Percentiles rank a stretch among this genome's conserved stretches.
phyloP scores from a whole-genome alignment of 2,329 filamentous ascomycete genomes.

The Salinomyces thailandicus region DNA sequence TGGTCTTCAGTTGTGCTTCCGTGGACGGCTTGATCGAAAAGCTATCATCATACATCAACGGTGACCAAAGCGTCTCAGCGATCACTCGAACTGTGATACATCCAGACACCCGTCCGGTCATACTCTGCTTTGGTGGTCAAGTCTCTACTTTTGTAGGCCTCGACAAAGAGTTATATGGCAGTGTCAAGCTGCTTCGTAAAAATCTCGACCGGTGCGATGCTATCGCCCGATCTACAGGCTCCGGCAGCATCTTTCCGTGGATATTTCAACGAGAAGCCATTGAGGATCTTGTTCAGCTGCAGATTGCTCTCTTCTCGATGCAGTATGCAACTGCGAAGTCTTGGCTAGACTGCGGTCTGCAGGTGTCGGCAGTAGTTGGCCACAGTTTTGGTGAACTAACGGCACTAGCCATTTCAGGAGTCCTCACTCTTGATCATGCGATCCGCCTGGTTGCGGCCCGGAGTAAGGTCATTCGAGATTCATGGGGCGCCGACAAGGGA shows the following conservation, averaged over 20 bases:
- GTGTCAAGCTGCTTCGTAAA: background rate
- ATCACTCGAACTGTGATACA: background rate
- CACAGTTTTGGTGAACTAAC: conserved; percentile 2
- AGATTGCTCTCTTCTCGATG: background rate
- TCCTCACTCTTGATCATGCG: background rate
- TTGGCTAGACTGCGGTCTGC: conserved; percentile 1
- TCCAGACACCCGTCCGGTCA: background rate
- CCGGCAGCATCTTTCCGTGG: background rate
- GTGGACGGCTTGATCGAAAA: background rate
- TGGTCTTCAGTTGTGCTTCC: background rate
- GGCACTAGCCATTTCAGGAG: background rate
- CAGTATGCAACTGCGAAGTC: conserved; percentile 1
- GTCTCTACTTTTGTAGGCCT: background rate
- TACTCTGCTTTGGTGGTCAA: conserved; percentile 1
- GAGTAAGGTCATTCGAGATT: background rate
- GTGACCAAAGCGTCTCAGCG: background rate
- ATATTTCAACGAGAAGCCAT: background rate
- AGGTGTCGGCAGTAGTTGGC: background rate
- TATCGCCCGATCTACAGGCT: background rate
- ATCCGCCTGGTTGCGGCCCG: background rate
- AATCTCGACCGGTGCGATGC: conserved; percentile 1
- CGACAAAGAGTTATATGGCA: background rate
- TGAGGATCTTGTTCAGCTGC: background rate
- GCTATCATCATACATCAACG: background rate
- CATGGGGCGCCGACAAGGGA: background rate